phyloP scores from a whole-genome alignment of 2,329 filamentous ascomycete species.

The Talaromyces sp. region DNA sequence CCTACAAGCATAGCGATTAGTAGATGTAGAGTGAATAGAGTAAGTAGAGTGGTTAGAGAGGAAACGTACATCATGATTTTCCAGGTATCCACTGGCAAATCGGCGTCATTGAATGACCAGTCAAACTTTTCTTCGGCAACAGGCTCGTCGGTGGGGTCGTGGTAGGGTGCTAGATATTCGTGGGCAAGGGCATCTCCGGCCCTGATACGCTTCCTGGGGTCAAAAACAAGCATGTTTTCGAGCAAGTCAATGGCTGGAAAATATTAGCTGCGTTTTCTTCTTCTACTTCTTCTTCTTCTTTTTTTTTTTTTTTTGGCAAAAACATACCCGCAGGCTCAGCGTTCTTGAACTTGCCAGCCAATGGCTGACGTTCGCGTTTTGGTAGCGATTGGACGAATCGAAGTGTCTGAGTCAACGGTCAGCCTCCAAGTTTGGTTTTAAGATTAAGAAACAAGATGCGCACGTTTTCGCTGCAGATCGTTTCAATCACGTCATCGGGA shows the following conservation, averaged over 20 bases:
- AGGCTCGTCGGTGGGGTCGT: conserved; percentile 95
- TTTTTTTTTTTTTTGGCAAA: neutral
- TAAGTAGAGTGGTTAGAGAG: neutral
- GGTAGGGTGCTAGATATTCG: conserved; percentile 92
- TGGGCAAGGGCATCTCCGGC: conserved; percentile 81
- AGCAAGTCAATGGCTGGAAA: conserved; percentile 78
- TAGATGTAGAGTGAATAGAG: neutral
- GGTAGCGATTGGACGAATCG: conserved; percentile 96
- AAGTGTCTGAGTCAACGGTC: conserved; percentile 59
- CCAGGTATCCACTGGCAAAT: conserved; percentile 97
- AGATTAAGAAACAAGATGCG: conserved; percentile 28
- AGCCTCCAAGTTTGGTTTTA: neutral
- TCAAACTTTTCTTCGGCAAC: conserved; percentile 96
- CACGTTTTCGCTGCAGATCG: conserved; percentile 96
- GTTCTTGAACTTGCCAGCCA: conserved; percentile 89
- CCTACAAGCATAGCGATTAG: conserved; percentile 48
- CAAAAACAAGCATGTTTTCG: conserved; percentile 96
- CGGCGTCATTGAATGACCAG: conserved; percentile 98
- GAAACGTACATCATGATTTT: conserved; percentile 96
- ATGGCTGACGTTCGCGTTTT: conserved; percentile 83
- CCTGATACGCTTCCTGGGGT: conserved; percentile 91
- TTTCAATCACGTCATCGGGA: conserved; percentile 96
- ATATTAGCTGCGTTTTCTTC: conserved; percentile 11
- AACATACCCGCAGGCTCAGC: conserved; percentile 74
- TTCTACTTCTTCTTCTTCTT: neutral